Base-by-base conservation (phyloP, 352 stramenopile species). In the Phytophthora colocasiae region DNA sequence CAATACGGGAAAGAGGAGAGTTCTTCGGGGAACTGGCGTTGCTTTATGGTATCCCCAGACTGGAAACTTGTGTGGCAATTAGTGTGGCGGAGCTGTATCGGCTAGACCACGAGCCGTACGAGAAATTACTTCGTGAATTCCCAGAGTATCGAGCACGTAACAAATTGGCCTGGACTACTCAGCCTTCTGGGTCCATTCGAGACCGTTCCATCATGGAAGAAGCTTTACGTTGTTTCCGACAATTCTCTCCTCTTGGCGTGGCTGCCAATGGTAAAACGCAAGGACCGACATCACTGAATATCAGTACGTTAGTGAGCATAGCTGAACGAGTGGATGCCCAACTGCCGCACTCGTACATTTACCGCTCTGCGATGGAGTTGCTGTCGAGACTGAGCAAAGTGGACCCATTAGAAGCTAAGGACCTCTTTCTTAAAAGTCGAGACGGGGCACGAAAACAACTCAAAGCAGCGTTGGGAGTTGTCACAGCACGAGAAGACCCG, bases 51-150 rank as follows among this genome's bases (percentile, higher is more conserved):
- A 84, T 92, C 14, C 74, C 84, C 0, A 71, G 74, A 7, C 60
- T 79, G n/a, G 82, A 90, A 22, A 95, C 81, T 7, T 93, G 86
- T 66, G 76, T 85, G 15, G 66, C 84, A 6, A 48, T 92, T 8
- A 77, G 66, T 0, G 74, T 81, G 8, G 73, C 77, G 0, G 84
- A 95, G 50, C 60, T 95, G 31, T 95, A 92, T 49, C 80, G 85
- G 4, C 66, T 95, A 4, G 81, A 93, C 24, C 61, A 85, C 27
- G 67, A 75, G 10, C 75, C 68, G 6, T 92, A 91, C 43, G 83
- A 93, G 38, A 72, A 75, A 32, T 36, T 91, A 15, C 48, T 95
- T 15, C 66, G 83, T 3, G 78, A 90, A 22, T 95, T 89, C 8
- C 84, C 86, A 0, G 80, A 92, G 49, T 92, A 92, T 58, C 77